Conservation (phyloP, 768 basidiomycete genomes). For the Termitomyces sp. region DNA sequence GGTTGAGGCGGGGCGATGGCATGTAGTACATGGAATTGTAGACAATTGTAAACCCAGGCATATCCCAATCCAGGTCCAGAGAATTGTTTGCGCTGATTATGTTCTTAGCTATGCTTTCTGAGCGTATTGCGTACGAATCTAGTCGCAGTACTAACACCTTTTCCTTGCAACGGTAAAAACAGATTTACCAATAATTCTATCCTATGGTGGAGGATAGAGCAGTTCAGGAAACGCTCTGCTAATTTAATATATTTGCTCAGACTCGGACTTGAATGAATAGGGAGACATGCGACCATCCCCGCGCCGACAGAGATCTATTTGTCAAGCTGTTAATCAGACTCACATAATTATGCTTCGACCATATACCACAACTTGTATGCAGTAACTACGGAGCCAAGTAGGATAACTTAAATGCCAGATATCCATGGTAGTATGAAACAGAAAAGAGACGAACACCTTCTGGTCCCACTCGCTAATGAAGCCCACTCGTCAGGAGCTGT, state of each 20-base stretch:
- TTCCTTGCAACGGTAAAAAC: too few species aligned
- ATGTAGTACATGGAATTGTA: neutral
- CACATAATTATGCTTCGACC: too few species aligned
- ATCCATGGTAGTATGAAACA: neutral
- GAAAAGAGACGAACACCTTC: slow-evolving; percentile 32
- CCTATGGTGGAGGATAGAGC: slow-evolving; percentile 58
- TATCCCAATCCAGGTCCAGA: too few species aligned
- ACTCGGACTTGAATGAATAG: slow-evolving; percentile 43
- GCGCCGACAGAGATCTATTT: slow-evolving; percentile 58
- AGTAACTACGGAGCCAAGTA: slow-evolving; percentile 62
- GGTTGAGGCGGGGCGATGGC: slow-evolving; percentile 57
- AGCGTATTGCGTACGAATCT: too few species aligned
- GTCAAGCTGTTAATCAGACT: too few species aligned
- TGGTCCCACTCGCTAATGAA: slow-evolving; percentile 52
- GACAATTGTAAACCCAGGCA: too few species aligned
- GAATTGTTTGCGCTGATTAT: too few species aligned
- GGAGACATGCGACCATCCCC: slow-evolving; percentile 73
- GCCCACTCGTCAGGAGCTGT: neutral
- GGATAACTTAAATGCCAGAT: slow-evolving; percentile 33
- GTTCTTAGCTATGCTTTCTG: too few species aligned
- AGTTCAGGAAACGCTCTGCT: slow-evolving; percentile 75
- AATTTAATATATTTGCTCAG: slow-evolving; percentile 76
- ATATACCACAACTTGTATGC: slow-evolving; percentile 51
- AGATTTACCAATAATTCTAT: slow-evolving; percentile 39
- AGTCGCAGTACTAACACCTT: too few species aligned